Evolutionary conservation across 192 early-diverging fungal species (phyloP), one percentile per base, ranked within the genome.

Genomic region (Entomortierella lignicola): DNA sequence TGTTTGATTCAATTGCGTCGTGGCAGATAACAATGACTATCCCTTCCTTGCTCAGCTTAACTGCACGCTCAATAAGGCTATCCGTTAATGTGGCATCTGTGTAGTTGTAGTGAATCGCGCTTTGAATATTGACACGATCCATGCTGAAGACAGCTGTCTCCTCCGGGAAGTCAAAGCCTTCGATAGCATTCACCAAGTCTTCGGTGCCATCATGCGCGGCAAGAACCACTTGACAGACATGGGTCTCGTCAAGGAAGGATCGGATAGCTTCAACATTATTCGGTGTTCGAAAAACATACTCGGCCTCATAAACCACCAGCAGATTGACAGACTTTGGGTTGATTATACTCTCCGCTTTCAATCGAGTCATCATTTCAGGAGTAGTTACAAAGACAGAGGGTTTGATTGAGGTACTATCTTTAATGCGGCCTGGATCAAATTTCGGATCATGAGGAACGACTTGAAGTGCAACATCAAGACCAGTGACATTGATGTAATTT

Each of bases 291-390:
- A 66, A 15, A n/a, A 65, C 61, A 31, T 70, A 70, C 32, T 79
- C 75, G 21, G 75, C 75, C 51, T 79, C 75, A 39, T 48, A 79
- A 15, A 79, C 57, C 1, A 70, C 32, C 56, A 79, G 12, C 23
- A 63, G 29, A 41, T 55, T 37, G 13, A 69, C 63, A 1, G 50
- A 32, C 31, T 66, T 60, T 25, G 56, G 56, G 23, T 18, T 42
- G 50, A 74, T 55, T 0, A 66, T 29, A 10, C 30, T n/a, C 31
- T 66, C 41, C 5, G 53, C 23, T 27, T 42, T 66, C 57, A 74
- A 11, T 10, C 31, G 57, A 0, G 31, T 21, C 39, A 69, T 37
- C 27, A 65, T 69, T 12, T 69, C 57, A 13, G 68, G 67, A 8
- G 75, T 60, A 17, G 44, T 55, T 1, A 70, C 27, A 20, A 58